Evolutionary conservation across 495 filamentous ascomycete genomes (phyloP), one percentile per base, ranked within the genome.

Genomic region (Articulospora tetracladia): DNA sequence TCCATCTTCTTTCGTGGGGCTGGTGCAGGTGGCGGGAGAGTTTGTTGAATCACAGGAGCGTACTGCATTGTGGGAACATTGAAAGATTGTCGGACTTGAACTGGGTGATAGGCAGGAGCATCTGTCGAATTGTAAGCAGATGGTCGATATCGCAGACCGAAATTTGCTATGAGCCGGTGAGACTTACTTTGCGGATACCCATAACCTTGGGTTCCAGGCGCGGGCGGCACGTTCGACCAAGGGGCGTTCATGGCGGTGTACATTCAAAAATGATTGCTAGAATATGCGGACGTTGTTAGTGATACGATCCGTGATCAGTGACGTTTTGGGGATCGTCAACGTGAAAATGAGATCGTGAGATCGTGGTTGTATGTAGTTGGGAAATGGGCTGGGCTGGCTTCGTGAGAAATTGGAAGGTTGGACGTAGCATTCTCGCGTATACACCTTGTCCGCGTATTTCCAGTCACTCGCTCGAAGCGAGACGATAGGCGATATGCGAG

Each of bases 1-100:
- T 87, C 82, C 66, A 88, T 83, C 72, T 87, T 90, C 69, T 76
- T 78, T 66, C 77, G 76, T 44, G 62, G 60, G 73, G 55, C 59
- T 69, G 60, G 39, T 68, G 62, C 22, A 1, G 63, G 22, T 67
- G 59, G 26, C 20, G 62, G 59, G 13, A 61, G 26, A 2, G 63
- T 10, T 24, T 62, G 62, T 28, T 65, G 60, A 25, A 60, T 59
- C 15, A 70, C 62, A 26, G 86, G 59, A 30, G 76, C 81, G 68
- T 77, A 87, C 74, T 54, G 30, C 36, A 64, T 58, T 34, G 54
- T 20, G 26, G 36, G 19, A 57, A 69, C 51, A 65, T 69, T 70
- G 63, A 72, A 68, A 27, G 69, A 24, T 47, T 67, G 67, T 61
- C 67, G 61, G 20, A 69, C 67, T 65, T 69, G 78, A 19, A 83